phyloP scores from a whole-genome alignment of 768 basidiomycete species.

The Phlebiopsis gigantea region DNA sequence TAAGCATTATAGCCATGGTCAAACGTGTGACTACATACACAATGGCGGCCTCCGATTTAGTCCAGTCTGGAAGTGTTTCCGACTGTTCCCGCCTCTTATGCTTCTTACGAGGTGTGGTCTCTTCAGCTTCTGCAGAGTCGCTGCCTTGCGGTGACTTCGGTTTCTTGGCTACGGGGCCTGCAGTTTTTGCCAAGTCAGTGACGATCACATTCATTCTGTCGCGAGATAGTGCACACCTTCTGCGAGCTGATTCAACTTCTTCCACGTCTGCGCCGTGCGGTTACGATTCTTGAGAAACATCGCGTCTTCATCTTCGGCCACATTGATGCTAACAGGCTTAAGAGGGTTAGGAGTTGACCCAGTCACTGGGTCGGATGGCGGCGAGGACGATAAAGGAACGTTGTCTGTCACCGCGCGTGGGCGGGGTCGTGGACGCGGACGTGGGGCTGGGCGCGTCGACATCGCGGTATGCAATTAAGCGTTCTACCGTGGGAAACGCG shows the following conservation, averaged over 20 bases:
- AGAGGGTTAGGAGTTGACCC: constrained; percentile 6
- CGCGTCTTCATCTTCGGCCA: constrained; percentile 49
- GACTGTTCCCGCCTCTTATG: background rate
- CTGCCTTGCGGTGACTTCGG: background rate
- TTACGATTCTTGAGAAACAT: constrained; percentile 65
- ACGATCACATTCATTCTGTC: too few relatives aligned
- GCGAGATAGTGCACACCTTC: constrained; percentile 40
- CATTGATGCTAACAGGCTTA: constrained; percentile 9
- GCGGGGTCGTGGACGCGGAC: constrained; percentile 27
- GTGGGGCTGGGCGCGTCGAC: constrained; percentile 30
- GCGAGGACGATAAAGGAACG: constrained; percentile 15
- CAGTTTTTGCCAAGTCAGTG: background rate
- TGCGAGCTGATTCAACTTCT: constrained; percentile 47
- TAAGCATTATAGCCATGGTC: too few relatives aligned
- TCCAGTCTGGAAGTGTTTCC: constrained; percentile 10
- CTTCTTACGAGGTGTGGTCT: constrained; percentile 7
- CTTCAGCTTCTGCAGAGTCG: background rate
- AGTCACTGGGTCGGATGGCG: constrained; percentile 11
- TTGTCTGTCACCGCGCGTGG: constrained; percentile 30
- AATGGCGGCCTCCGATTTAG: constrained; percentile 9
- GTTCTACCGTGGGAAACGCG: constrained; percentile 9
- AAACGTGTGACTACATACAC: constrained; percentile 3
- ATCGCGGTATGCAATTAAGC: constrained; percentile 21
- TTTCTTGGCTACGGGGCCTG: background rate
- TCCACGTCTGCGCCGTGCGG: constrained; percentile 54